Evolutionary conservation across 192 early-diverging fungal species (phyloP), one percentile per base, ranked within the genome.

Genomic region (Coemansia sp.): DNA sequence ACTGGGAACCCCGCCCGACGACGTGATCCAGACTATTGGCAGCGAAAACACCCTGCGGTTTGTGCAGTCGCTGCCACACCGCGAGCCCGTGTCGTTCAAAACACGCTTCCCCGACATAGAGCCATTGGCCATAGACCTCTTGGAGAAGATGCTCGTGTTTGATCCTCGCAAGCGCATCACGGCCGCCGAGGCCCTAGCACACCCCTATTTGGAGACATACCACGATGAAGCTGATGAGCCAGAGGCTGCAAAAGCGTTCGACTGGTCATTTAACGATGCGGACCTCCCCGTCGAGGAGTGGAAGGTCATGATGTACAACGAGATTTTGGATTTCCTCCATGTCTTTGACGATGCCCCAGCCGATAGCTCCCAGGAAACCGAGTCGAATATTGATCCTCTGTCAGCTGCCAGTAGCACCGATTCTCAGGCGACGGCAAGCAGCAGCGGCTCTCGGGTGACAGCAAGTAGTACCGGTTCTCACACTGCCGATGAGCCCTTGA

Each of bases 201-300:
- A 98, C 74, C 91, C 93, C 47, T 98, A 96, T 68, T 82, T 98
- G 23, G 92, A 91, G 64, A 91, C 90, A 11, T 96, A 95, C 75
- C 93, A 96, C 75, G 96, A 98, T 79, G 90, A 92, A 52, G 83
- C 89, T 26, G 93, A 95, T 72, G 96, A 98, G 76, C 95, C 95
- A 10, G 84, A 82, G 17, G 92, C 92, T 32, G 88, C 86, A 19
- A 88, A 86, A 58, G 81, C 79, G 66, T 98, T 98, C 77, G 94
- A 98, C 80, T 98, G 96, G 96, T 94, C 93, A 13, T 96, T 96
- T 80, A 95, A 92, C 62, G 95, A 96, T 60, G 92, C 92, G 0
- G 94, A 98, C 64, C 81, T 95, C 73, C 89, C 92, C 6, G 87
- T 92, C 14, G 93, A 94, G 62, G 88, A 90, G 68, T 96, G 94